phyloP scores from a whole-genome alignment of 495 filamentous ascomycete genomes.

The Parmelia sp. region DNA sequence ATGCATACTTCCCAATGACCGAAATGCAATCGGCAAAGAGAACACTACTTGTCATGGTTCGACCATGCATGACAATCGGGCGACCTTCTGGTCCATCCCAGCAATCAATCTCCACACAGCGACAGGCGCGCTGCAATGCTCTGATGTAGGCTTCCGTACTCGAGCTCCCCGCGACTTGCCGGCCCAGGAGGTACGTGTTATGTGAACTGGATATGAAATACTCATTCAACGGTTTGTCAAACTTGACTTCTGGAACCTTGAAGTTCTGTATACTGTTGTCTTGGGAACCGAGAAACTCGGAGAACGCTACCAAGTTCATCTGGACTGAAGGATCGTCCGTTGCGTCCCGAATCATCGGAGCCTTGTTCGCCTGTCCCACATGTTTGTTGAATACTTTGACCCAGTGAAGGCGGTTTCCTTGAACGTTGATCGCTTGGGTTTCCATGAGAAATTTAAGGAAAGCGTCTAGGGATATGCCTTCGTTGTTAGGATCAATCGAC shows the following conservation, averaged over 20 bases:
- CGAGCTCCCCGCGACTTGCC: constrained; percentile 81
- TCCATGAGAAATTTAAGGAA: constrained; percentile 72
- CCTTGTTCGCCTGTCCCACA: constrained; percentile 57
- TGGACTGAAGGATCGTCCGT: constrained; percentile 40
- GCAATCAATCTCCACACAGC: constrained; percentile 95
- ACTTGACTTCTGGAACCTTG: constrained; percentile 49
- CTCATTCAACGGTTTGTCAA: constrained; percentile 85
- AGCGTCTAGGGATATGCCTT: constrained; percentile 60
- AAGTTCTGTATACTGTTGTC: constrained; percentile 57
- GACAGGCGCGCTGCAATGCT: constrained; percentile 80
- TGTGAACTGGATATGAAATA: constrained; percentile 99
- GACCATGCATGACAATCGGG: constrained; percentile 83
- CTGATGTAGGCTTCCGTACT: constrained; percentile 91
- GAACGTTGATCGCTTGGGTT: constrained; percentile 68
- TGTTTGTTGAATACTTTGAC: constrained; percentile 67
- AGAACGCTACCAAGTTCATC: constrained; percentile 71
- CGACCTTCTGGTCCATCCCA: constrained; percentile 87
- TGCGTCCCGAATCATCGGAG: constrained; percentile 34
- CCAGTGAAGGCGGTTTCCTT: constrained; percentile 59
- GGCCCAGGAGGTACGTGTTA: constrained; percentile 91
- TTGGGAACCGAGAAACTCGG: constrained; percentile 67
- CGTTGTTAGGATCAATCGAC: constrained; percentile 41
- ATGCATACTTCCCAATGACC: constrained; percentile 90
- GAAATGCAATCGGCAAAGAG: constrained; percentile 84
- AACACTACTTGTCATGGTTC: constrained; percentile 79